Percentiles rank a stretch among this genome's conserved stretches.
Conservation (phyloP, 148 eudicot genomes). For the Silene latifolia region DNA sequence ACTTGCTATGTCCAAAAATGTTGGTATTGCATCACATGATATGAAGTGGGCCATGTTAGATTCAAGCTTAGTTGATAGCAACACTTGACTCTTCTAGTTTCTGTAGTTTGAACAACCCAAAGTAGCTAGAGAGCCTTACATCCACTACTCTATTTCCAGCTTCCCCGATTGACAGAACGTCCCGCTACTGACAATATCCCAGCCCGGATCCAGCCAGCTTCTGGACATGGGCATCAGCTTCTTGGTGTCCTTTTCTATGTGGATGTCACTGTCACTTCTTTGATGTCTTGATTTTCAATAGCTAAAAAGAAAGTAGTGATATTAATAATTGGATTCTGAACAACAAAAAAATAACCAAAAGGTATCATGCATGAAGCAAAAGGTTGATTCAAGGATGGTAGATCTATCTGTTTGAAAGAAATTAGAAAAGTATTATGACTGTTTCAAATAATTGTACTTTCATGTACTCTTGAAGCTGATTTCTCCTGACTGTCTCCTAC, state of each 20-base stretch:
- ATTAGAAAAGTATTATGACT: background rate
- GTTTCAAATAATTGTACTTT: background rate
- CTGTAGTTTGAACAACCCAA: background rate
- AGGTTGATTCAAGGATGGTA: background rate
- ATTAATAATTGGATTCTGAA: background rate
- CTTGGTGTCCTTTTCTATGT: background rate
- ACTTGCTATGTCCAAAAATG: background rate
- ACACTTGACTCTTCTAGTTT: background rate
- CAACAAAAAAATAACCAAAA: background rate
- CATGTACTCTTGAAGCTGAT: conserved; percentile 2
- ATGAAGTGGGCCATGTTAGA: conserved; percentile 5
- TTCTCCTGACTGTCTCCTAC: conserved; percentile 1
- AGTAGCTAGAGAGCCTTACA: background rate
- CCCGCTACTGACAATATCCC: no score
- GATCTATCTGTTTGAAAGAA: background rate
- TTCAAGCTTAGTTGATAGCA: background rate
- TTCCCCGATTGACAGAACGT: no score
- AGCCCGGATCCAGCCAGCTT: no score
- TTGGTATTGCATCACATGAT: conserved; percentile 1
- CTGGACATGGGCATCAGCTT: background rate
- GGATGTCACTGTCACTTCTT: background rate
- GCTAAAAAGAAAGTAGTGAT: background rate
- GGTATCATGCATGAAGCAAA: background rate
- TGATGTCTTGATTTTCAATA: background rate
- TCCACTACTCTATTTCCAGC: no score